Evolutionary conservation across 2,329 filamentous ascomycete species (phyloP), one percentile per base, ranked within the genome.

Genomic region (Aspergillus tubingensis): DNA sequence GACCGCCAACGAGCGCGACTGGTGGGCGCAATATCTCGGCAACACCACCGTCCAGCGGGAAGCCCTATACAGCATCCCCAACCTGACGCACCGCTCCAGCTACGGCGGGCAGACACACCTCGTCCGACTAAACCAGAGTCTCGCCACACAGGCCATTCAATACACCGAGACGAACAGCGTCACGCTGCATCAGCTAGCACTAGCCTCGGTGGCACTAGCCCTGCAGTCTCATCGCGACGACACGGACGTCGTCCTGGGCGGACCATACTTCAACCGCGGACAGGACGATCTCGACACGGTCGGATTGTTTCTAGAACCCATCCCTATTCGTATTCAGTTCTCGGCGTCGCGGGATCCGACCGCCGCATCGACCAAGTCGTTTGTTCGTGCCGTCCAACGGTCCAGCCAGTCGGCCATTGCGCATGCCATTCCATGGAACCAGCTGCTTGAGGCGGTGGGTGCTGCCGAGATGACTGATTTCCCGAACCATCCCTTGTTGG

Each of bases 271-370:
- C 19, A 60, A 60, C 25, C 53, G 58, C 8, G 25, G 44, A 8
- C 25, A 47, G 21, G 47, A 47, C 11, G 58, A 60, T 21, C 38
- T 57, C 17, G 27, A 53, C 2, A 53, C 27, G 13, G 47, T 57
- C 36, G 58, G 58, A 7, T 38, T 60, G 10, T 60, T 60, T 15
- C 58, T 60, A 21, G 58, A 60, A 38, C 58, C 58, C 3, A 23
- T 60, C n/a, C 53, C 58, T 13, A 32, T 60, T 10, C 58, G 58
- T 6, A 60, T 60, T 10, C 32, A 25, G 10, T 53, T 52, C 13
- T n/a, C 38, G 7, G 15, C 21, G 3, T 19, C 39, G 17, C 43
- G 21, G 21, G 19, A 25, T 8, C 27, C 10, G 7, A 3, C 38
- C 8, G 11, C 7, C 8, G 10, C 10, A 1, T 32, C 30, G 2